Percentiles rank a stretch among this genome's conserved stretches.
These are phyloP conservation scores for Penicillium sp. DNA, from an alignment of 2,329 filamentous ascomycete species.

Conservation along the genomic window DNA sequence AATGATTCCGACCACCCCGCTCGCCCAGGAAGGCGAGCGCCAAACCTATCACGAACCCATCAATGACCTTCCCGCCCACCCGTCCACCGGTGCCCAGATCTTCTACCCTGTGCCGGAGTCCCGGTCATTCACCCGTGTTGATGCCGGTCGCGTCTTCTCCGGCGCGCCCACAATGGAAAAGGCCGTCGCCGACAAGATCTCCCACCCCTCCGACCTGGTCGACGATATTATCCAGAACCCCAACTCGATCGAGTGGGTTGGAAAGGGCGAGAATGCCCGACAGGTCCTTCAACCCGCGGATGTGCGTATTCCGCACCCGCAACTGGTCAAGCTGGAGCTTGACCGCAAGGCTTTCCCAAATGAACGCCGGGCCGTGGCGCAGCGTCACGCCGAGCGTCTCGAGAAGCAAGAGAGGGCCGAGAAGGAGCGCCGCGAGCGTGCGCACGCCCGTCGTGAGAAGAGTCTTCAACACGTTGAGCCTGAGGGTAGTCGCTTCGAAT, in stretches of 20 bases:
- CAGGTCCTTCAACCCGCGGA: conserved; percentile 63
- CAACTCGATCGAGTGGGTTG: conserved; percentile 44
- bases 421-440: conserved; percentile 41
- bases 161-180: conserved; percentile 44
- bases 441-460: conserved; percentile 48
- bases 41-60: conserved; percentile 60
- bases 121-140: conserved; percentile 64
- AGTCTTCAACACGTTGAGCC: conserved; percentile 47
- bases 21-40: conserved; percentile 40
- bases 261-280: conserved; percentile 46
- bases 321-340: conserved; percentile 55
- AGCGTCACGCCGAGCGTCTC: conserved; percentile 50
- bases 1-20: conserved; percentile 75
- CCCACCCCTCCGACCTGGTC: conserved; percentile 35
- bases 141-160: conserved; percentile 64
- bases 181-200: conserved; percentile 22
- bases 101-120: conserved; percentile 67
- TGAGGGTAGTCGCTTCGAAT: conserved; percentile 58
- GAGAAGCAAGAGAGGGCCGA: conserved; percentile 43
- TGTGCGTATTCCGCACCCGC: conserved; percentile 64
- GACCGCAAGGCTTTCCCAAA: conserved; percentile 43
- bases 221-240: conserved; percentile 37
- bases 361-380: conserved; percentile 35
- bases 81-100: conserved; percentile 56
- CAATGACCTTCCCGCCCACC: conserved; percentile 65